Evolutionary conservation across 495 filamentous ascomycete genomes (phyloP).

Genomic region (Tuber magnatum): DNA sequence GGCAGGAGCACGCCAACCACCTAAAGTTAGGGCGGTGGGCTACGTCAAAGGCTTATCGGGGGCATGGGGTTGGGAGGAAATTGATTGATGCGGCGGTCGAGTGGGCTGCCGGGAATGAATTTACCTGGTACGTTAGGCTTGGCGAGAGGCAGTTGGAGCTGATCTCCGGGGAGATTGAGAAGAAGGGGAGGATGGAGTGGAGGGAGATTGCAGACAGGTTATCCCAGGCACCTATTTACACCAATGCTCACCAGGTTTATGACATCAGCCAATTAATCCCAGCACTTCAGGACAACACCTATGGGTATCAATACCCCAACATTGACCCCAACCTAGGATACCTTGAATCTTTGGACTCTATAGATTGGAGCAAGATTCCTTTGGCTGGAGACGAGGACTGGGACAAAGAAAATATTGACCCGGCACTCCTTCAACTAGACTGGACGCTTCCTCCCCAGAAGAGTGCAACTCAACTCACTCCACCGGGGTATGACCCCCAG

Average conservation of each 20-base stretch:
- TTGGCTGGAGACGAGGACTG: not conserved
- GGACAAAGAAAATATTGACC: not conserved
- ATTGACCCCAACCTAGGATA: not conserved
- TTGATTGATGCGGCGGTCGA: constrained; percentile 56
- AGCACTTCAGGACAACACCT: not conserved
- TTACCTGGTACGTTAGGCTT: too few relatives aligned
- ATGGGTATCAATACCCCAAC: not conserved
- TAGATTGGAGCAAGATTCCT: not conserved
- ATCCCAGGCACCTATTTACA: too few relatives aligned
- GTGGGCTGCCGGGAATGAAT: constrained; percentile 55
- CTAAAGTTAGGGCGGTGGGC: constrained; percentile 74
- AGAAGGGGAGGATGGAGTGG: too few relatives aligned
- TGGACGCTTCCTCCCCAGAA: not conserved
- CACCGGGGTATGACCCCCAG: not conserved
- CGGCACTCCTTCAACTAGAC: not conserved
- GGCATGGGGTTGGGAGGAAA: constrained; percentile 54
- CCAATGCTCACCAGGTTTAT: too few relatives aligned
- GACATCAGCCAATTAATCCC: not conserved
- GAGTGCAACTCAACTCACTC: not conserved
- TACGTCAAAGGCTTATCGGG: constrained; percentile 55
- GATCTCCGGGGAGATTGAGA: too few relatives aligned
- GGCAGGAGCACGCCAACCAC: constrained; percentile 45
- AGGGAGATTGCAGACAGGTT: too few relatives aligned
- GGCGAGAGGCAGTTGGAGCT: too few relatives aligned
- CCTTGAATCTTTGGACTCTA: not conserved